Conservation (phyloP, 1,139 yeast species). For the Kodamaea suecica region DNA sequence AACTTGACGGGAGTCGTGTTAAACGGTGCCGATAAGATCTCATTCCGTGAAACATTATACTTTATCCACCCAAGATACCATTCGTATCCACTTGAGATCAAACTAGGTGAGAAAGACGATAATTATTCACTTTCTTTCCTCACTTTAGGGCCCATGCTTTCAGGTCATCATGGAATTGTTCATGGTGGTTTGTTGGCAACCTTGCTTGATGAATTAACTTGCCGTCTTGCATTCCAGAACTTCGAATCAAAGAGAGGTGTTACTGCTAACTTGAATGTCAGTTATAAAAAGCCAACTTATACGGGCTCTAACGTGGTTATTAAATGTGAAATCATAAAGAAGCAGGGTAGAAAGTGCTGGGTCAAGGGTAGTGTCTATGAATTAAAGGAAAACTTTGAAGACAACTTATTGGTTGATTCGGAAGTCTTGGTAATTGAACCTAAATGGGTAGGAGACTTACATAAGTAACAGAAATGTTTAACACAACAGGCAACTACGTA, state of each 20-base stretch:
- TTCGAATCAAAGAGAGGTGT: conserved; percentile 42
- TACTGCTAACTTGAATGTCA: conserved; percentile 46
- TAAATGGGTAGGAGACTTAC: conserved; percentile 41
- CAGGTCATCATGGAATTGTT: conserved; percentile 52
- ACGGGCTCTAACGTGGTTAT: conserved; percentile 34
- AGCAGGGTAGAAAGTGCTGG: conserved; percentile 43
- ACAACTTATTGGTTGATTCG: conserved; percentile 33
- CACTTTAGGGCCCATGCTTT: conserved; percentile 43
- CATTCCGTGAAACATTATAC: conserved; percentile 34
- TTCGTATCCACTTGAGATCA: conserved; percentile 12
- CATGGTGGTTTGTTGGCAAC: conserved; percentile 59
- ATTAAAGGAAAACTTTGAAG: conserved; percentile 13
- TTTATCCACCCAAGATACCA: conserved; percentile 33
- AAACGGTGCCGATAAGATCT: conserved; percentile 34
- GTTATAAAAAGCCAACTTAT: conserved; percentile 38
- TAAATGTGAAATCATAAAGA: conserved; percentile 32
- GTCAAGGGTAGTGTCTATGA: conserved; percentile 39
- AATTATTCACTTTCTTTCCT: conserved; percentile 41
- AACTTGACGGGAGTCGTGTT: conserved; percentile 39
- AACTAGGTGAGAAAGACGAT: conserved; percentile 11
- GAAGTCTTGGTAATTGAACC: conserved; percentile 48
- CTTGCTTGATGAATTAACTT: conserved; percentile 51
- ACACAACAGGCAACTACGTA: too few relatives aligned
- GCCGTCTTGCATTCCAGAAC: conserved; percentile 50
- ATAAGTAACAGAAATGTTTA: background rate